Evolutionary conservation across 306 rosid species (phyloP).

Genomic region (Quercus agrifolia): DNA sequence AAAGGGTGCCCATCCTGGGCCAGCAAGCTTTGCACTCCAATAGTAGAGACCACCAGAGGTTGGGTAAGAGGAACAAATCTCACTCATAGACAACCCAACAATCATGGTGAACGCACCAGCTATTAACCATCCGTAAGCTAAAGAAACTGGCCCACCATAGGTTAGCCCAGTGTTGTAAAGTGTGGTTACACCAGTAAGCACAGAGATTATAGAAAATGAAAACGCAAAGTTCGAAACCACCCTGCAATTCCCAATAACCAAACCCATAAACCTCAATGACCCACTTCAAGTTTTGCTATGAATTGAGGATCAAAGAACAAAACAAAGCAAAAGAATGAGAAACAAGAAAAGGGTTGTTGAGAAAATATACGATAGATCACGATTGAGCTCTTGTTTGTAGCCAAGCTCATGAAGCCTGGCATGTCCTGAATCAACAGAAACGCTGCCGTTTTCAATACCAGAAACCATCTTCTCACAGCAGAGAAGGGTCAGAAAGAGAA

Average conservation of each 20-base stretch:
- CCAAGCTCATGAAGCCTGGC: slow-evolving; percentile 90
- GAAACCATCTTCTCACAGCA: slow-evolving; percentile 18
- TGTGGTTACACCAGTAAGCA: slow-evolving; percentile 85
- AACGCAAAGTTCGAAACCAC: slow-evolving; percentile 82
- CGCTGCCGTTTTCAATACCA: slow-evolving; percentile 21
- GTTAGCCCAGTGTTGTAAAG: slow-evolving; percentile 82
- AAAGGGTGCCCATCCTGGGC: slow-evolving; percentile 88
- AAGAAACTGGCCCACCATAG: slow-evolving; percentile 80
- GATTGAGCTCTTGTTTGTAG: slow-evolving; percentile 97
- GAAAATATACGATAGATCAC: slow-evolving; percentile 80
- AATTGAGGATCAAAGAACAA: background rate
- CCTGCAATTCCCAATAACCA: slow-evolving; percentile 42
- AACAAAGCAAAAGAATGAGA: background rate
- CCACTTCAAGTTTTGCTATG: background rate
- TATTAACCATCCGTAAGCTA: slow-evolving; percentile 82
- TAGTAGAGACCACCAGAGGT: slow-evolving; percentile 97
- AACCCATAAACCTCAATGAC: background rate
- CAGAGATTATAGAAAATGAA: slow-evolving; percentile 91
- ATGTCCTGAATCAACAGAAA: slow-evolving; percentile 67
- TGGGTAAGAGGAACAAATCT: slow-evolving; percentile 91
- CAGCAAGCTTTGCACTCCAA: slow-evolving; percentile 99
- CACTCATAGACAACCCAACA: slow-evolving; percentile 92
- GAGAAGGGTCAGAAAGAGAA: background rate
- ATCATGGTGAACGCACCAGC: slow-evolving; percentile 76
- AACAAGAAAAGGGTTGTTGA: background rate